Conservation (phyloP, 1,139 yeast species). For the Wickerhamomyces sp. region DNA sequence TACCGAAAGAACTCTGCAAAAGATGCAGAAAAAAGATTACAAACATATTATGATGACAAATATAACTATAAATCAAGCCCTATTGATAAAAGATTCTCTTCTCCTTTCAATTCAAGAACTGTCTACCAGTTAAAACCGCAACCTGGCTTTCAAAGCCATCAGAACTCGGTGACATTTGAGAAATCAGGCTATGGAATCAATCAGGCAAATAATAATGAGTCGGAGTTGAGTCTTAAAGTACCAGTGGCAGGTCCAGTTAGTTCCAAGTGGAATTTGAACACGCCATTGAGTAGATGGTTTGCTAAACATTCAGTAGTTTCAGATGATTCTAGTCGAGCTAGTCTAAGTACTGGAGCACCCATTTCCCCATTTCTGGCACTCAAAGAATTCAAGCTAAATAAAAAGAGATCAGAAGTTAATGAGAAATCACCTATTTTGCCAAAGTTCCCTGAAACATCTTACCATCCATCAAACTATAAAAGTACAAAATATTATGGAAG, state of each 20-base stretch:
- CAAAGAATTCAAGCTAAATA: constrained; percentile 21
- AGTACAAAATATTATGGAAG: not conserved
- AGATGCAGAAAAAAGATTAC: constrained; percentile 8
- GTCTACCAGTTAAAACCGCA: constrained; percentile 14
- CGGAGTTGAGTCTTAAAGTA: constrained; percentile 18
- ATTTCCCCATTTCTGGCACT: constrained; percentile 19
- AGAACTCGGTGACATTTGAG: not conserved
- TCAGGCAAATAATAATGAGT: constrained; percentile 4
- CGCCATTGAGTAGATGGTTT: constrained; percentile 25
- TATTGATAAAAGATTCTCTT: not conserved
- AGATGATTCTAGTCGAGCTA: constrained; percentile 12
- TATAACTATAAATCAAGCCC: constrained; percentile 19
- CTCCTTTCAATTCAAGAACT: constrained; percentile 12
- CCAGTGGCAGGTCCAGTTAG: constrained; percentile 10
- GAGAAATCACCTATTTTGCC: constrained; percentile 22
- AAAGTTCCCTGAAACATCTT: constrained; percentile 18
- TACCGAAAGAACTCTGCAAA: constrained; percentile 6
- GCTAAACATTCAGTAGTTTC: constrained; percentile 13
- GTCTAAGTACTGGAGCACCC: constrained; percentile 18
- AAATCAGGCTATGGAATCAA: not conserved
- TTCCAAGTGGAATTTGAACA: constrained; percentile 21
- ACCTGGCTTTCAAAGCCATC: not conserved
- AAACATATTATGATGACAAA: constrained; percentile 19
- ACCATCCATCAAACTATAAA: constrained; percentile 11
- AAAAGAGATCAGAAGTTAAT: constrained; percentile 8